phyloP scores from a whole-genome alignment of 306 rosid species.

The Cucurbita maxima region DNA sequence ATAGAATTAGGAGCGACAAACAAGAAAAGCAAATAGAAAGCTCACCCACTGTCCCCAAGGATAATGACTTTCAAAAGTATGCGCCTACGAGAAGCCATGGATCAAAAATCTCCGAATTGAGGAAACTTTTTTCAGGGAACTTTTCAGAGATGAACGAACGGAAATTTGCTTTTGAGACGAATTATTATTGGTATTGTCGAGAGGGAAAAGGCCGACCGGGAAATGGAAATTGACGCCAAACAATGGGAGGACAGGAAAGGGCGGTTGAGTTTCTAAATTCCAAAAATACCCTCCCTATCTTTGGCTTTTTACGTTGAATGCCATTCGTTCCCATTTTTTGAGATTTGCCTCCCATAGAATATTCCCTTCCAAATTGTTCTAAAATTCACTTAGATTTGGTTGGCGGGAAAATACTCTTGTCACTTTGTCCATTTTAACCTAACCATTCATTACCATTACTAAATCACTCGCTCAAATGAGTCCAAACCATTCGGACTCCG shows the following conservation, averaged over 20 bases:
- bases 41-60: constrained; percentile 98
- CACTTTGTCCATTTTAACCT: no score
- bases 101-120: constrained; percentile 1
- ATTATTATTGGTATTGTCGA: neutral
- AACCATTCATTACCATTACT: no score
- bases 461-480: no score
- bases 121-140: neutral
- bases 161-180: neutral
- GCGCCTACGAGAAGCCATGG: constrained; percentile 98
- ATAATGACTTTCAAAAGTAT: constrained; percentile 94
- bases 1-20: neutral
- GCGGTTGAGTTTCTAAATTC: neutral
- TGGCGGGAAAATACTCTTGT: neutral
- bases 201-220: constrained; percentile 1
- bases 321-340: neutral
- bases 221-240: constrained; percentile 1
- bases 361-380: neutral
- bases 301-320: neutral
- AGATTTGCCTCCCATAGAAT: neutral
- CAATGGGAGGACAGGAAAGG: neutral
- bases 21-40: neutral
- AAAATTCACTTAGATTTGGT: neutral
- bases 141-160: neutral
- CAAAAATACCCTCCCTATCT: neutral
- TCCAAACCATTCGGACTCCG: no score